These are phyloP conservation scores for Fraxinus cuspidata DNA, from an alignment of 257 asterid genomes.

Conservation along the genomic window DNA sequence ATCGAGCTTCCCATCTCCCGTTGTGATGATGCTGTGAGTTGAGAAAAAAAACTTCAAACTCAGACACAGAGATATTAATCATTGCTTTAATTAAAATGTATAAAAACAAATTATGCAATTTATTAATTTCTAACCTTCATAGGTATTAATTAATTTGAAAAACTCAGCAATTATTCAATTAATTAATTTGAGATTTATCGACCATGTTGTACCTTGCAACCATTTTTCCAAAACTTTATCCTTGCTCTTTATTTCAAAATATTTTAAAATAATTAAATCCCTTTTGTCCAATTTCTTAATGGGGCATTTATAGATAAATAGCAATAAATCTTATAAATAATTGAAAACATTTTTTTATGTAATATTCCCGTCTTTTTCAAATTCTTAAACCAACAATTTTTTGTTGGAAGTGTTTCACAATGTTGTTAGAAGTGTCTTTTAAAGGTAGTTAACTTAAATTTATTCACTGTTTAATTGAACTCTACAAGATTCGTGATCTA, in stretches of 20 bases:
- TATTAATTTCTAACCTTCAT: no score
- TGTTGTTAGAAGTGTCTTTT: background rate
- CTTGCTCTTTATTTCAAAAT: constrained; percentile 7
- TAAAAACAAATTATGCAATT: no score
- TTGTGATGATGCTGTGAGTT: constrained; percentile 74
- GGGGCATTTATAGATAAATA: background rate
- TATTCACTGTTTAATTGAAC: no score
- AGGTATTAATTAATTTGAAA: no score
- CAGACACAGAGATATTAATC: no score
- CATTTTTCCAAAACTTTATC: no score
- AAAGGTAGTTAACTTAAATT: no score
- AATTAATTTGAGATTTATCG: background rate
- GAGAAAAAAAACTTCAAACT: background rate
- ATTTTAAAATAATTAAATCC: background rate
- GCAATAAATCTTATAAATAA: no score
- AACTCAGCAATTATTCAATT: background rate
- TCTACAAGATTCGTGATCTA: no score
- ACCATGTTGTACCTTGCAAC: constrained; percentile 65
- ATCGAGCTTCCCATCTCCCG: constrained; percentile 93
- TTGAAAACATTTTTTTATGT: background rate
- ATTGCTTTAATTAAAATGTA: no score
- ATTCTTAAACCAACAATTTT: background rate
- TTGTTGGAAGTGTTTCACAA: no score
- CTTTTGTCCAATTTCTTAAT: constrained; percentile 34
- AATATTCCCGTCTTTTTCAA: no score